Base-by-base conservation (phyloP, 164 flowering plant genomes). In the Akebia trifoliata region DNA sequence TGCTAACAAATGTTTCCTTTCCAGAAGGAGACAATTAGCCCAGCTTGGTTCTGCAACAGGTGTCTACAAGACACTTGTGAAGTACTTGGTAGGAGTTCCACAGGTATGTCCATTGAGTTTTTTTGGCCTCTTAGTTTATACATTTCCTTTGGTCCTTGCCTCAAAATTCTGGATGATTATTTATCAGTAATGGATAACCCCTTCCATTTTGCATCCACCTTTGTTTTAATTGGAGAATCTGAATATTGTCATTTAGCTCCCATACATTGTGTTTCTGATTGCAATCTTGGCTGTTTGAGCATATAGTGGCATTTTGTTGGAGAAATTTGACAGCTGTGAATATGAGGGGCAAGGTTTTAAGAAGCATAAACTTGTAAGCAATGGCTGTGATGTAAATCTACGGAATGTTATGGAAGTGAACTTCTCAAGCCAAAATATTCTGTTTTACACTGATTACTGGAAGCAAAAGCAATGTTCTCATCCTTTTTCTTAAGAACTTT, bases 31-130 rank as follows among this genome's bases (percentile, higher is more conserved):
- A 61, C 88, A 80, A 65, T 74, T 93, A 64, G 94, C 96, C 54
- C 95, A 85, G 72, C 95, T 93, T 74, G 98, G 98, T 61, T 81
- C 90, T 61, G 97, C 97, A 24, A 75, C 97, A 18, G 98, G 98
- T 61, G 92, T 93, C 55, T 93, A 84, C 64, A 93, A 93, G 71
- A 81, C 98, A 22, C 94, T 93, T 62, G 95, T 93, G 38, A 93
- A 87, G 70, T 93, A 90, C 72, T 78, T 93, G 76, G 97, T 93
- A 7, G 98, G 98, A 64, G 98, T 93, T 63, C 98, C 98, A 54
- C 85, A 90, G 88, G 94, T 85, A 75, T 50, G 56, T 54, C 37
- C 34, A 42, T 56, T 39, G 2, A 31, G 14, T 65, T 17, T 39
- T 47, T 18, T 40, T 25, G 17, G 4, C 12, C 3, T 29, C 4